Conservation (phyloP, 164 flowering plant species). For the Umbellularia californica region DNA sequence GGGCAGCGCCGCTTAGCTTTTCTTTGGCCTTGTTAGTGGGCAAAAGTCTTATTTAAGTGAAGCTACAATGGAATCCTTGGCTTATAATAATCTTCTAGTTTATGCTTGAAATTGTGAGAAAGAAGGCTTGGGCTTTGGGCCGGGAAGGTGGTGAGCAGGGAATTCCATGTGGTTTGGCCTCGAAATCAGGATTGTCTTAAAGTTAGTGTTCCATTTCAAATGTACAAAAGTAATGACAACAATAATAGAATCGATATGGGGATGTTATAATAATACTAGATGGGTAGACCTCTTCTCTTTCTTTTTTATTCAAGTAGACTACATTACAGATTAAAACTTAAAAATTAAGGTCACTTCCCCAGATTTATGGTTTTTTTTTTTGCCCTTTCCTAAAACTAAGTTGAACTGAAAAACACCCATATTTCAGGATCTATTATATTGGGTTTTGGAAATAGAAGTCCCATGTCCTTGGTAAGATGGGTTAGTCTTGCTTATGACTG, state of each 20-base stretch:
- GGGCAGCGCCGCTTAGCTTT: slow-evolving; percentile 38
- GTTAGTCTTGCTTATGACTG: too few species aligned
- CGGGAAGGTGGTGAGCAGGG: slow-evolving; percentile 8
- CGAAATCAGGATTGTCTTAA: slow-evolving; percentile 28
- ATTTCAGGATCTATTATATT: not conserved
- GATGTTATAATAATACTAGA: too few species aligned
- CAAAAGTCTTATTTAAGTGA: slow-evolving; percentile 3
- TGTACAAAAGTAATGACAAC: too few species aligned
- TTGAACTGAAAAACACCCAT: not conserved
- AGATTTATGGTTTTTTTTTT: not conserved
- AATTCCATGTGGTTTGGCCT: slow-evolving; percentile 34
- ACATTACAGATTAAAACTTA: not conserved
- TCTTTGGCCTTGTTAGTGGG: slow-evolving; percentile 7
- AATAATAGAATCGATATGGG: too few species aligned
- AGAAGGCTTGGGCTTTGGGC: slow-evolving; percentile 3
- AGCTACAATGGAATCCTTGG: slow-evolving; percentile 5
- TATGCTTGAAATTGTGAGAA: not conserved
- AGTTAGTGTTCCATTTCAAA: not conserved
- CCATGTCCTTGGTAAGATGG: too few species aligned
- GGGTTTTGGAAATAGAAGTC: too few species aligned
- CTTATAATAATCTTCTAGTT: not conserved
- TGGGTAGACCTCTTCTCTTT: too few species aligned
- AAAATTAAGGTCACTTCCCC: not conserved
- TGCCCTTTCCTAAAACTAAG: too few species aligned
- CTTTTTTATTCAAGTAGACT: not conserved